phyloP scores from a whole-genome alignment of 2,329 filamentous ascomycete genomes.

The Colletotrichum eleusines region DNA sequence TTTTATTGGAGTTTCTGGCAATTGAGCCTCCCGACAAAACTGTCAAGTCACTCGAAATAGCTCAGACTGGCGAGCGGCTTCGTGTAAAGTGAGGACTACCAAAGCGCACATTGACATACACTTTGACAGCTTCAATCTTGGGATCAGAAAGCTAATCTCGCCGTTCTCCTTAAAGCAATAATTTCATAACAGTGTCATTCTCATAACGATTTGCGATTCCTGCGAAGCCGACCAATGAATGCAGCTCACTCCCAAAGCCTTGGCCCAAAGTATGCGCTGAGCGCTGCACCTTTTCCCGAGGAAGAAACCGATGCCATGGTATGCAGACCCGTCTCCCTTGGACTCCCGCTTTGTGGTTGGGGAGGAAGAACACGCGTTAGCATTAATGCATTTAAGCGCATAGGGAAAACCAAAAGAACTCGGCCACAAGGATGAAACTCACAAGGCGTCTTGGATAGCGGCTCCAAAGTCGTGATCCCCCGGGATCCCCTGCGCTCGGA shows the following conservation, averaged over 20 bases:
- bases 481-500: conserved; percentile 17
- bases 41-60: too few relatives aligned
- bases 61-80: too few relatives aligned
- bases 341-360: neutral
- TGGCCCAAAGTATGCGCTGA: conserved; percentile 31
- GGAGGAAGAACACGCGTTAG: neutral
- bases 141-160: too few relatives aligned
- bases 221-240: neutral
- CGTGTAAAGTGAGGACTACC: too few relatives aligned
- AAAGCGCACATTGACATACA: too few relatives aligned
- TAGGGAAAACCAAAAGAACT: too few relatives aligned
- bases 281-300: conserved; percentile 11
- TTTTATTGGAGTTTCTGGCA: too few relatives aligned
- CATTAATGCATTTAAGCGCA: neutral
- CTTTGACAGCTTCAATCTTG: too few relatives aligned
- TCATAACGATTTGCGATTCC: neutral
- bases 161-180: too few relatives aligned
- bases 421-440: conserved; percentile 2
- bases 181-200: neutral
- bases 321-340: conserved; percentile 10
- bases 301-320: conserved; percentile 27
- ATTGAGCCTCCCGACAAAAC: too few relatives aligned
- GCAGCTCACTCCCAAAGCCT: conserved; percentile 20
- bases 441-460: conserved; percentile 25
- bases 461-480: conserved; percentile 15